Percentiles rank a stretch among this genome's conserved stretches.
phyloP scores from a whole-genome alignment of 2,329 filamentous ascomycete genomes.

The Penicillium glabrum region DNA sequence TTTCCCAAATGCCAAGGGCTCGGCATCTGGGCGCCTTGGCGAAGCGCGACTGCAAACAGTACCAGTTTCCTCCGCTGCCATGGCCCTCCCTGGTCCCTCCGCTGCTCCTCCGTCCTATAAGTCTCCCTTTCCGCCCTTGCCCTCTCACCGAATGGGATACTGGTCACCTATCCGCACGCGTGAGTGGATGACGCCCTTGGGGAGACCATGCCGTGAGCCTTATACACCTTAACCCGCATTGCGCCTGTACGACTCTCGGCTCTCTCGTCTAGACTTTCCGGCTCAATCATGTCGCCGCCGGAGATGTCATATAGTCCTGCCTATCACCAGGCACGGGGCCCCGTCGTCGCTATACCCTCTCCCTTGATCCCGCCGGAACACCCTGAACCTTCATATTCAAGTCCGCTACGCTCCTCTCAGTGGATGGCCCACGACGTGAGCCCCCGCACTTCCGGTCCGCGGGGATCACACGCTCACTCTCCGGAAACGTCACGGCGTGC shows the following conservation, averaged over 20 bases:
- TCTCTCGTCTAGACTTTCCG: constrained; percentile 8
- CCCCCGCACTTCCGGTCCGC: constrained; percentile 24
- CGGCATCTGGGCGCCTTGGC: constrained; percentile 33
- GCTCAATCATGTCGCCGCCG: constrained; percentile 30
- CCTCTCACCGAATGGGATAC: constrained; percentile 7
- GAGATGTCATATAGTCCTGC: constrained; percentile 39
- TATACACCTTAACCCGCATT: constrained; percentile 18
- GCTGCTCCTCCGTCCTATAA: constrained; percentile 19
- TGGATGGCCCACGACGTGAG: constrained; percentile 16
- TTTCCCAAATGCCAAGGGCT: constrained; percentile 29
- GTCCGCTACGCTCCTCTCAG: constrained; percentile 13
- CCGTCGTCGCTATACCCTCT: constrained; percentile 21
- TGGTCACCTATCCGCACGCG: constrained; percentile 2
- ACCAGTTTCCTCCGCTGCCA: constrained; percentile 24
- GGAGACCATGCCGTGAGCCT: constrained; percentile 24
- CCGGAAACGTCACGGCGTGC: constrained; percentile 24
- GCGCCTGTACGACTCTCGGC: constrained; percentile 21
- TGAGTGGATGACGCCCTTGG: constrained; percentile 8
- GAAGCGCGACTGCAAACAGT: constrained; percentile 24
- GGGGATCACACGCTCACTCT: constrained; percentile 22
- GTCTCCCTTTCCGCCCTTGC: constrained; percentile 20
- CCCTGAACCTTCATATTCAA: constrained; percentile 13
- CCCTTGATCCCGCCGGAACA: constrained; percentile 22
- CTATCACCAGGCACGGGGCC: constrained; percentile 32
- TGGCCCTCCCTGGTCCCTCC: constrained; percentile 24